Base-by-base conservation (phyloP, 1,284 basidiomycete genomes). In the Amylostereum chailletii region DNA sequence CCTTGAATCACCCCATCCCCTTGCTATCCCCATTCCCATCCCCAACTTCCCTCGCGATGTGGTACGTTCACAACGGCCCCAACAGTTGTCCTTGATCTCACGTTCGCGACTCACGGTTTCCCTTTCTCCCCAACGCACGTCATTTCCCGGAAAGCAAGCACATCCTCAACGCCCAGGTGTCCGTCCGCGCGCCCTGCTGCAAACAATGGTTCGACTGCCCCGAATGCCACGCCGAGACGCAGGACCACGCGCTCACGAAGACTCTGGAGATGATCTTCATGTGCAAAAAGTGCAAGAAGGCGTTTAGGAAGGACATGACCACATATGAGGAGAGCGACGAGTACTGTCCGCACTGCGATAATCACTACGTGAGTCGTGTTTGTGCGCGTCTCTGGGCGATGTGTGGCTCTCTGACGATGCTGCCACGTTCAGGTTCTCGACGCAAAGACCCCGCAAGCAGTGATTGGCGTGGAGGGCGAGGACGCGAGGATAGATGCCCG, bases 241-340 rank as follows among this genome's bases (percentile, higher is more conserved):
- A 90, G 65, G 78, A 82, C 54, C 95, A 99, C 61, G 58, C 55
- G 1, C 72, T 99, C 34, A 68, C 69, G 8, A 89, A 84, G 68
- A 92, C 90, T 46, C 76, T 72, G 42, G 95, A 98, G 71, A 94
- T 99, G 92, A 74, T 74, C 0, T 96, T 99, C 65, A 71, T 90
- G 59, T 99, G 96, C 75, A 99, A 99, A 69, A 96, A 97, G 69
- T 99, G 96, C 75, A 90, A 89, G 65, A 94, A 94, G 69, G 94
- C 92, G 1, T 98, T 99, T 66, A 71, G 95, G 54, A 98, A 99
- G 69, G 92, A 97, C 65, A 92, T 97, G 86, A 58, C 74, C 0
- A 70, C 67, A 31, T 98, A 92, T 62, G 96, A 99, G 61, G 93
- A 96, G 64, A 90, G 90, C 56, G 95, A 99, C 64, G 95, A 99